Conservation (phyloP, 805 yeast genomes). For the Metschnikowia borealis region DNA sequence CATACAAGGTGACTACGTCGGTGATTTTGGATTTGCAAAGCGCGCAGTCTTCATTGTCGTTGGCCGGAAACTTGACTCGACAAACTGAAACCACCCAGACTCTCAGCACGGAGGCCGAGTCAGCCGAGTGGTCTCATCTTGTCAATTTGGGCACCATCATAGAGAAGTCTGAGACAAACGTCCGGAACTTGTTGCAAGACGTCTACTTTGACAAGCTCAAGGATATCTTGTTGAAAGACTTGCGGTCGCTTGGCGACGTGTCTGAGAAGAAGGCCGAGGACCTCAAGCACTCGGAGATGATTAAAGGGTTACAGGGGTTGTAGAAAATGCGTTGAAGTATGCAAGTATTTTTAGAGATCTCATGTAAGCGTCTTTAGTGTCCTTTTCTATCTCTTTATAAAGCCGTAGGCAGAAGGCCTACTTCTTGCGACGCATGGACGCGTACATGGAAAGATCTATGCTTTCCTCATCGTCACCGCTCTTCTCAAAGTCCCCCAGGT, state of each 20-base stretch:
- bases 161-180: slow-evolving; percentile 83
- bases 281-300: slow-evolving; percentile 32
- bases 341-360: neutral
- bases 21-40: slow-evolving; percentile 65
- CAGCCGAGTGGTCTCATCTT: slow-evolving; percentile 63
- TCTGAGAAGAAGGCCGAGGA: slow-evolving; percentile 29
- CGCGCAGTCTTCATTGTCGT: slow-evolving; percentile 27
- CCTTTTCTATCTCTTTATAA: too few species aligned
- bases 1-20: slow-evolving; percentile 79
- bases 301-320: slow-evolving; percentile 37
- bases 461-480: slow-evolving; percentile 19
- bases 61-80: slow-evolving; percentile 83
- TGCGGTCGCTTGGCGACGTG: slow-evolving; percentile 36
- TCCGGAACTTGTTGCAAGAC: slow-evolving; percentile 84
- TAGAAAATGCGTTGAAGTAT: slow-evolving; percentile 8
- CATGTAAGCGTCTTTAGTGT: neutral
- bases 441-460: slow-evolving; percentile 28
- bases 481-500: slow-evolving; percentile 1
- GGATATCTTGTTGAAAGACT: slow-evolving; percentile 61
- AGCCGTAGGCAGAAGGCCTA: neutral
- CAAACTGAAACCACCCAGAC: slow-evolving; percentile 61
- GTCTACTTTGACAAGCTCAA: slow-evolving; percentile 94
- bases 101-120: slow-evolving; percentile 31
- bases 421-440: slow-evolving; percentile 11
- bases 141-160: slow-evolving; percentile 80